Base-by-base conservation (phyloP, 73 alveolate species). In the Paramecium sonneborni region DNA sequence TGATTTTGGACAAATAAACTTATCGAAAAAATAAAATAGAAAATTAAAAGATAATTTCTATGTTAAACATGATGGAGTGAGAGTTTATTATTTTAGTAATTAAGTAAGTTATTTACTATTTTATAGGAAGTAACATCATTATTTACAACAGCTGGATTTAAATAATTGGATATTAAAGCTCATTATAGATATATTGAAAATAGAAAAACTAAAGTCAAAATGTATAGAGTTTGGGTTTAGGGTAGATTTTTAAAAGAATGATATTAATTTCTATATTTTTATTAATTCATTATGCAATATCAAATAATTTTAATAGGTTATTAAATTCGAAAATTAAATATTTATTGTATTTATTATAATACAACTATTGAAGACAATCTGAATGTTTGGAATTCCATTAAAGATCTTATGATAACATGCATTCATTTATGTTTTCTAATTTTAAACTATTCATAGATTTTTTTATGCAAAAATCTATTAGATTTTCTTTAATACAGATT, bases 111-210 rank as follows among this genome's bases (percentile, higher is more conserved):
- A 14, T 12, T 72, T 72, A 14, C n/a, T 32, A 15, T 14, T 32
- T 30, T 0, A 11, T 72, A 72, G 86, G 99, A 96, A 86, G 95
- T 96, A 21, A 92, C 91, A 56, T 91, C 95, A 76, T 85, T 97
- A 20, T 96, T 97, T 88, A 92, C 92, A 12, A 38, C 88, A 48
- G 96, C 96, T 88, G 98, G 98, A 20, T 97, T 97, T 92, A 95
- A 93, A 21, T 92, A 92, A 57, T 85, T 96, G 28, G 97, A 92
- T 82, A 93, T 96, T 35, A 93, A 96, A 44, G 95, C 96, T 76
- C 97, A 96, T 86, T 96, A 97, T 86, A 94, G 99, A 95, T 92
- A 96, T 72, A 94, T 97, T 58, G 99, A 96, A 76, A 97, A 97
- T 88, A 93, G 99, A 88, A 97, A 97, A 85, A 97, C 97, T 34